These are phyloP conservation scores for Oryza nivara DNA, from an alignment of 176 grass and related monocot species.

Conservation along the genomic window DNA sequence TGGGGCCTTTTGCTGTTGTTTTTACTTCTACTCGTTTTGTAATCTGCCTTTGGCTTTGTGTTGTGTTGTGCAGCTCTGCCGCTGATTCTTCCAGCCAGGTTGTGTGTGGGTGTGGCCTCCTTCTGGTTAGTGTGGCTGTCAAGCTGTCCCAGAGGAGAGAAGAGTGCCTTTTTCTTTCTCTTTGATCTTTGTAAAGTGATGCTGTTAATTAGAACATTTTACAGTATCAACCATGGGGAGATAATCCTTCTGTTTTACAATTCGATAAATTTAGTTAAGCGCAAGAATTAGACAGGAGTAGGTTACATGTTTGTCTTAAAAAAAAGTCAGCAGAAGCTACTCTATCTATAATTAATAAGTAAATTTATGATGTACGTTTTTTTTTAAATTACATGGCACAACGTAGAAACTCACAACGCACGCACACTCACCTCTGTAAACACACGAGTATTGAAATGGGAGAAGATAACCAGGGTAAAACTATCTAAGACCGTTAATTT, in stretches of 20 bases:
- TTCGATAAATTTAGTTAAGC: background rate
- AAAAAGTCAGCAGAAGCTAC: too few relatives aligned
- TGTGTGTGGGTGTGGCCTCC: constrained; percentile 24
- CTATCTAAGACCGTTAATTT: background rate
- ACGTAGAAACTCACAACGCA: too few relatives aligned
- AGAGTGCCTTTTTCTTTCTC: background rate
- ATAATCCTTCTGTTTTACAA: background rate
- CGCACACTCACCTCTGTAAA: too few relatives aligned
- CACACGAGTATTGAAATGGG: too few relatives aligned
- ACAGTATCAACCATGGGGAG: background rate
- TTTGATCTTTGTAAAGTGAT: background rate
- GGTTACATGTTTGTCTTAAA: background rate
- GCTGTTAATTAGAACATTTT: background rate
- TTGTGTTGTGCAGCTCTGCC: constrained; percentile 24
- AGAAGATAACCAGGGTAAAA: background rate
- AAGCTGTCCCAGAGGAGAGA: background rate
- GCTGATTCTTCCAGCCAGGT: constrained; percentile 18
- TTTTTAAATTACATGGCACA: too few relatives aligned
- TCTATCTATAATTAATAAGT: background rate
- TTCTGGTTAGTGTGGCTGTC: constrained; percentile 16
- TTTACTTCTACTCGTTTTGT: constrained; percentile 11
- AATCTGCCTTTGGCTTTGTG: constrained; percentile 15
- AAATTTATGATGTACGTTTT: too few relatives aligned
- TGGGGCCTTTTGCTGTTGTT: constrained; percentile 8
- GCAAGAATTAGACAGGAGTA: too few relatives aligned